Base-by-base conservation (phyloP, 108 stramenopile genomes). In the Epipyxis sp. region DNA sequence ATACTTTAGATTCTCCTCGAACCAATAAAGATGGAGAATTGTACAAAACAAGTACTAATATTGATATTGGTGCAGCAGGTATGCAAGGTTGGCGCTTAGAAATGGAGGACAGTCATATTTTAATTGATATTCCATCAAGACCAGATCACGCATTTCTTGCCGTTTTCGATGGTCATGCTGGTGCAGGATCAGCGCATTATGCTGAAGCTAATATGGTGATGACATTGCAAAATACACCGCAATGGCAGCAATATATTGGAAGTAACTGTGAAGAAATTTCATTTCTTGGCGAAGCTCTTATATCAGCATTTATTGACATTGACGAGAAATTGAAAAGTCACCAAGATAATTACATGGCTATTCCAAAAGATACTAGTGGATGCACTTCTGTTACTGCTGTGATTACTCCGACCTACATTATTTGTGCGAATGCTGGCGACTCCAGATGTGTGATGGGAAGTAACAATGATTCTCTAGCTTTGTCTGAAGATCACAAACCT, bases 401-500 rank as follows among this genome's bases (percentile, higher is more conserved):
- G n/a, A 25, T 74, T 3, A 74, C 71, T 13, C 71, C 71, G 6
- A 6, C 10, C 34, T 42, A 35, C 43, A 74, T 74, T 42, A 39
- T 74, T 32, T 74, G 71, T 37, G 71, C 71, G 16, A 74, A 74
- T 74, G 44, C 71, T 46, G 71, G 71, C 34, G 71, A 74, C 43
- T 74, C 71, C 42, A 37, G 71, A 43, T 74, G 71, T 39, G 71
- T 74, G 13, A 54, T 74, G 6, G 71, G 71, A 13, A 74, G 42
- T 42, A 37, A 27, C 35, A 32, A 32, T 6, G 34, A 10, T 65
- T 6, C 61, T 16, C 20, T 32, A 32, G 13, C 27, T 29, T 25
- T 78, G 67, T 77, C 76, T 3, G 1, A 25, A 67, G 85, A 86
- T 77, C 85, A 86, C 50, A 86, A 86, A 77, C 85, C 85, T 1